phyloP scores from a whole-genome alignment of 2,329 filamentous ascomycete genomes.

The Epicoccum nigrum region DNA sequence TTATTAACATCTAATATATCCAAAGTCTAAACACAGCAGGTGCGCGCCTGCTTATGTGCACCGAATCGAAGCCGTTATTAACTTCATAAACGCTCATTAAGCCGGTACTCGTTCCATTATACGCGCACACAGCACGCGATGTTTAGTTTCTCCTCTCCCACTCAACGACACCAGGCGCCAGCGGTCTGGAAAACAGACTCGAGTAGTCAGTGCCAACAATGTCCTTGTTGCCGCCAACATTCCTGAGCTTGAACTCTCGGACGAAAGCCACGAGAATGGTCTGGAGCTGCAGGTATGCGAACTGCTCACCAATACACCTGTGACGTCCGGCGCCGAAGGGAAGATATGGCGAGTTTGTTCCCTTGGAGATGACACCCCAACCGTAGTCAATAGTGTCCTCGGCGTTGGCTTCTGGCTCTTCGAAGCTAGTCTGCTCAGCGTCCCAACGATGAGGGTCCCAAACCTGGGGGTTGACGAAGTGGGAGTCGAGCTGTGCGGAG shows the following conservation, averaged over 20 bases:
- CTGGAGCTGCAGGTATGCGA: constrained; percentile 89
- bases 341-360: constrained; percentile 85
- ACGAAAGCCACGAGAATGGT: constrained; percentile 81
- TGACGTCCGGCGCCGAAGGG: constrained; percentile 94
- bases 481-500: constrained; percentile 70
- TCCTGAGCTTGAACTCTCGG: constrained; percentile 79
- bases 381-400: constrained; percentile 86
- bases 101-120: background rate
- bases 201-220: constrained; percentile 74
- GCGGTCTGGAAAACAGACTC: constrained; percentile 53
- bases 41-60: constrained; percentile 11
- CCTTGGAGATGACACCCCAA: constrained; percentile 91
- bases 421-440: constrained; percentile 58
- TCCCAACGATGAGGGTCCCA: constrained; percentile 97
- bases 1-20: constrained; percentile 13
- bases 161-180: constrained; percentile 62
- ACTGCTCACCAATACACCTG: constrained; percentile 95
- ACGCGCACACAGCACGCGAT: constrained; percentile 36
- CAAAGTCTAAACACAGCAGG: constrained; percentile 17
- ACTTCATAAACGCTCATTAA: constrained; percentile 28
- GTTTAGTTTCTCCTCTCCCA: constrained; percentile 69
- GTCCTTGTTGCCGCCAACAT: constrained; percentile 70
- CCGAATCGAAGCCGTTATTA: constrained; percentile 18
- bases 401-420: constrained; percentile 54
- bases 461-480: constrained; percentile 79